A percentile compares a stretch with the other conserved stretches of the same genome.
Conservation (phyloP, 2,329 filamentous ascomycete genomes). For the Cucurbitaria berberidis region DNA sequence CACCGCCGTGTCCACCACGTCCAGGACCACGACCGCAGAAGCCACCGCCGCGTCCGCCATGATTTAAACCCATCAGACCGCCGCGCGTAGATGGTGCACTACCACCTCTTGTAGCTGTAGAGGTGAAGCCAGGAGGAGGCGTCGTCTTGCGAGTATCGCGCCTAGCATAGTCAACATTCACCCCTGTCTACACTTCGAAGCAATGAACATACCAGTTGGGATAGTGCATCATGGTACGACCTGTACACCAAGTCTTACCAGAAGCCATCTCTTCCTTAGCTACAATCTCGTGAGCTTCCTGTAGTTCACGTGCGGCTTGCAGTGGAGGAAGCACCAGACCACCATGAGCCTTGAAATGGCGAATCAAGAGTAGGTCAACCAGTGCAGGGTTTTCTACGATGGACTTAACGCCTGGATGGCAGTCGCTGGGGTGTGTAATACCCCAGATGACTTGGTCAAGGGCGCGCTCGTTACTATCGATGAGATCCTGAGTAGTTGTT, state of each 20-base stretch:
- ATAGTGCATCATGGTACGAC: conserved; percentile 4
- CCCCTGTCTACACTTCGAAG: neutral
- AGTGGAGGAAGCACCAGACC: conserved; percentile 15
- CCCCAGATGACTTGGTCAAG: conserved; percentile 18
- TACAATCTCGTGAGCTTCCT: neutral
- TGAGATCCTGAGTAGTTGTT: too few species aligned
- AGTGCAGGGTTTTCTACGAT: conserved; percentile 2
- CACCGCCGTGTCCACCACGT: too few species aligned
- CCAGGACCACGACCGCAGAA: too few species aligned
- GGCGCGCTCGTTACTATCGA: neutral
- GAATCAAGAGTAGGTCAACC: conserved; percentile 11
- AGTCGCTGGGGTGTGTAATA: conserved; percentile 1
- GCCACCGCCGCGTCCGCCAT: too few species aligned
- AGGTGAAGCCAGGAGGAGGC: too few species aligned
- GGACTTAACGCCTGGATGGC: conserved; percentile 4
- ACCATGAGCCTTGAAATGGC: conserved; percentile 17
- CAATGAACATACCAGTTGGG: conserved; percentile 6
- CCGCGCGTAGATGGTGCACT: too few species aligned
- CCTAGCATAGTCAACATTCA: neutral
- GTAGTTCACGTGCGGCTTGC: neutral
- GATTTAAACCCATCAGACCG: too few species aligned
- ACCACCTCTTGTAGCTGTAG: too few species aligned
- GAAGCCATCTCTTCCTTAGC: neutral
- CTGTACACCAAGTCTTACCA: neutral
- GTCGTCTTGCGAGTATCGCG: too few species aligned